Base-by-base conservation (phyloP, 805 yeast species). In the Wickerhamiella nectarea region DNA sequence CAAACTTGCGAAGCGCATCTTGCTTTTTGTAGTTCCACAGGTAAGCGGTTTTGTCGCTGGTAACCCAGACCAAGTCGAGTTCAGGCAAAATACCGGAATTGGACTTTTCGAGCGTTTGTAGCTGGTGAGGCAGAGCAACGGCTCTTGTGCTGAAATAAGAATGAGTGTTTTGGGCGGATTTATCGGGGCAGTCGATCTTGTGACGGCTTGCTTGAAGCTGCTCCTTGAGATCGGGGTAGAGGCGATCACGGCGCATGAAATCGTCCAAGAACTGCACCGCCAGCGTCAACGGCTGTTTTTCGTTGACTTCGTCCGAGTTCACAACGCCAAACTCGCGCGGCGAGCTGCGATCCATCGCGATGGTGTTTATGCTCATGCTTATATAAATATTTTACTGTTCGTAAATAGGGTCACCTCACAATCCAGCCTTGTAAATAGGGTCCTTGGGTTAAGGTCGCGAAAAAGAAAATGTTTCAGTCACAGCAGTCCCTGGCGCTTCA, bases 61-160 rank as follows among this genome's bases (percentile, higher is more conserved):
- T 75, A 25, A 89, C 71, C 95, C 96, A 91, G 11, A 87, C 76
- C 47, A 94, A 74, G 48, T 75, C 73, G 24, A 91, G 70, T 46
- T 80, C 86, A 0, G 87, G 74, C 51, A 91, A 77, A 20, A 86
- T 63, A 11, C 98, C 98, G 76, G 83, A 78, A 47, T 78, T 76
- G 31, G 18, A 11, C 17, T 45, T 26, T 11, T 24, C 29, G 12
- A 46, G 43, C 19, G 19, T 34, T 15, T 37, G 36, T n/a, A 46
- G 36, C 24, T 39, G 41, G 6, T 19, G 20, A 2, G 57, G 57
- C 18, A 53, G 45, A 3, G 54, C 36, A 9, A 36, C 17, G 5
- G 47, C 45, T 19, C 40, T 9, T 8, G 45, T 43, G 14, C 24
- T 15, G 34, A 53, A 53, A n/a, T 46, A 47, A 11, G 31, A 28